Base-by-base conservation (phyloP, 345 rosid species). In the Acer campestre region DNA sequence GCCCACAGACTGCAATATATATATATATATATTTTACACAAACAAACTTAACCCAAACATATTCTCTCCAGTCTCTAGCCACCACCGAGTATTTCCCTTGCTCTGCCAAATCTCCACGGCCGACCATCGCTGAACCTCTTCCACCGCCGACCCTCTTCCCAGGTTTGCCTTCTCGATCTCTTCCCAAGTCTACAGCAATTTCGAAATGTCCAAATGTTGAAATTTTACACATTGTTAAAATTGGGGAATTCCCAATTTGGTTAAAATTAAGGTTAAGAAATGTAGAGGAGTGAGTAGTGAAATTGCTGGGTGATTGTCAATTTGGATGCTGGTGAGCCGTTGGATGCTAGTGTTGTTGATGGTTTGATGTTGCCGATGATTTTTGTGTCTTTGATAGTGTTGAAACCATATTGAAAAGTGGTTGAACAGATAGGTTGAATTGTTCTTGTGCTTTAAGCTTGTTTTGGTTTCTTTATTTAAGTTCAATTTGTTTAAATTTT, bases 181-280 rank as follows among this genome's bases (percentile, higher is more conserved):
- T n/a, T n/a, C n/a, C n/a, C n/a, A n/a, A n/a, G n/a, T n/a, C n/a
- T n/a, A 70, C 76, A 10, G 93, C 87, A 1, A 78, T 94, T 35
- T 88, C 95, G 0, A 86, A 77, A 71, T 90, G 96, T 83, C 77
- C 86, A 12, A 89, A 86, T 63, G 59, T 95, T 13, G 97, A 95
- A 75, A 91, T 73, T 22, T 79, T 95, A 82, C 94, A 88, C 75
- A 80, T 95, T n/a, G 90, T 91, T 66, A 93, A 92, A 81, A 85
- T 44, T 80, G 65, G 79, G 98, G 98, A 0, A 93, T 95, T 74
- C 98, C 98, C 7, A 91, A 75, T 82, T 82, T 95, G 86, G 84
- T 88, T 46, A 94, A 91, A 83, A 75, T 94, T 51, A 94, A 94
- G 86, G 93, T 94, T 40, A 93, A 85, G 89, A 93, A 93, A 75